Base-by-base conservation (phyloP, 371 early-diverging fungal species). In the Actinomortierella wolfii region DNA sequence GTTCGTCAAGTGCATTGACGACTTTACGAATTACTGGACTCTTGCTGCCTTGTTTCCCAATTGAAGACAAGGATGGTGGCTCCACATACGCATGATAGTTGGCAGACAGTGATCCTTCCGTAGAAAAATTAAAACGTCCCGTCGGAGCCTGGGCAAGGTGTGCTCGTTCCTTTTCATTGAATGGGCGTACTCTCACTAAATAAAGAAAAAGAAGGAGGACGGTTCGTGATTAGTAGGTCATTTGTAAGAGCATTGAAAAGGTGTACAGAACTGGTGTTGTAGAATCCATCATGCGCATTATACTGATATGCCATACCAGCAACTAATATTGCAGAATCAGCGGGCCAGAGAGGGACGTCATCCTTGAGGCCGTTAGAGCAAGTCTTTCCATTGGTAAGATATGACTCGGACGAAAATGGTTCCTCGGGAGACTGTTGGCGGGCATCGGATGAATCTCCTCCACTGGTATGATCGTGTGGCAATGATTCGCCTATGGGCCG, bases 161-260 rank as follows among this genome's bases (percentile, higher is more conserved):
- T 8, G 75, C 67, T 41, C 66, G 57, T 54, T 88, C 88, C 20
- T 78, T 62, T 14, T 55, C 59, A 57, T 69, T 86, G 57, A 88
- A 81, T 0, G 89, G 89, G 11, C 89, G 78, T 11, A 87, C 86
- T 46, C 89, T 76, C 9, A 88, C 88, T 47, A 52, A n/a, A 21
- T 17, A 14, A 17, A 4, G 25, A 44, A 24, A 18, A 47, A 21
- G 6, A 20, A 47, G 47, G 47, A 8, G 20, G 8, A 47, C 2
- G 47, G 44, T n/a, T 44, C 44, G 44, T 44, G 44, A 20, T 20
- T 4, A 15, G 44, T 13, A 2, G 2, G 4, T 44, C 13, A 15
- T 44, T 44, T 44, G 15, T 15, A 44, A 13, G 13, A 44, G 44
- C 15, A 13, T n/a, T 1, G 17, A 15, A 23, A 50, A 40, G 18